phyloP scores from a whole-genome alignment of 2,329 filamentous ascomycete genomes.

The Cercospora citrullina region DNA sequence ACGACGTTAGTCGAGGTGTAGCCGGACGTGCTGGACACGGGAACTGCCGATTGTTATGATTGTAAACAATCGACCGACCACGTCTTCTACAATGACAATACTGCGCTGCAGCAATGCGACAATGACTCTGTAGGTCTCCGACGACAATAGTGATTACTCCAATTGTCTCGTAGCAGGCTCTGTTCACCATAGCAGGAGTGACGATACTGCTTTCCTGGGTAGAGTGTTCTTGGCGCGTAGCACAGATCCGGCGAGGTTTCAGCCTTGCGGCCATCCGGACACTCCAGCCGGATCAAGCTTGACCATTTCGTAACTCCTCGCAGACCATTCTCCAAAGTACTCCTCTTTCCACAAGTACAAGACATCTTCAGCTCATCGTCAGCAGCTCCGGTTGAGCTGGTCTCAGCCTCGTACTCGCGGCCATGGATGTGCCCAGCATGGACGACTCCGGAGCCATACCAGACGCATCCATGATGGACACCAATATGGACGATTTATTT shows the following conservation, averaged over 20 bases:
- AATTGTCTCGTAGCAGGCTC: background rate
- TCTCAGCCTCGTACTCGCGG: background rate
- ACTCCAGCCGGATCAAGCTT: background rate
- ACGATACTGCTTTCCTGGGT: background rate
- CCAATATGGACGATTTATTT: constrained; percentile 67
- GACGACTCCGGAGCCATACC: constrained; percentile 24
- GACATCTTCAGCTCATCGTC: background rate
- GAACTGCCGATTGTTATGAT: background rate
- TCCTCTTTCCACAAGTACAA: background rate
- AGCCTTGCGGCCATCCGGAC: background rate
- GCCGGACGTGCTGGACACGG: background rate
- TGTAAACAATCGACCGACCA: background rate
- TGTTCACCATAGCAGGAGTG: background rate
- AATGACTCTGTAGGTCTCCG: background rate
- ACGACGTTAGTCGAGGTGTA: constrained; percentile 2
- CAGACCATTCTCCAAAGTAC: background rate
- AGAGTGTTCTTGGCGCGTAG: background rate
- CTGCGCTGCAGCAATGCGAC: background rate
- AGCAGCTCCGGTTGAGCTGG: background rate
- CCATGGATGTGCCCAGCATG: constrained; percentile 25
- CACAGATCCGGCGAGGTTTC: background rate
- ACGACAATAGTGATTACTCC: background rate
- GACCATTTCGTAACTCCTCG: background rate
- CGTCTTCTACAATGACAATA: background rate
- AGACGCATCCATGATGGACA: constrained; percentile 31